Base-by-base conservation (phyloP, 2,329 filamentous ascomycete species). In the Diaporthe capsici region DNA sequence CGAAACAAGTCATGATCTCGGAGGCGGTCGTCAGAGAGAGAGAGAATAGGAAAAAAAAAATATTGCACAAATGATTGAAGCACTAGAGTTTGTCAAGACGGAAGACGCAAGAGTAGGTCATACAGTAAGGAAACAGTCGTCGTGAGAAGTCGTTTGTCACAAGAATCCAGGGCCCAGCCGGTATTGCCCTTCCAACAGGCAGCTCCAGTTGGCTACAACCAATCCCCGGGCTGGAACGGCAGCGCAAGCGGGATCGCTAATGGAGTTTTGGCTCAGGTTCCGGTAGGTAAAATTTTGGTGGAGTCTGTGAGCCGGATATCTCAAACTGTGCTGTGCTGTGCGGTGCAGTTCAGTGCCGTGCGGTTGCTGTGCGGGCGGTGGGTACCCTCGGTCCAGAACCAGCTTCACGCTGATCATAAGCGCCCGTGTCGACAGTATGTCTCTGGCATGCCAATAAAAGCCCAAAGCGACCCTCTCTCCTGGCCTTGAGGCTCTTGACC, bases 161-260 rank as follows among this genome's bases (percentile, higher is more conserved):
- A 76, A 58, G 72, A 76, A 65, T 58, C 75, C 61, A 76, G 68
- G 68, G 72, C 51, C 76, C 51, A 49, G 44, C 60, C 74, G 51
- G 60, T 67, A 76, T 77, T 76, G 76, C 76, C 76, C 67, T 74
- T 72, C 74, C 76, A 77, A 77, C 76, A 76, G 74, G 72, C 74
- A 77, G 76, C 76, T 72, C 74, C 74, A 74, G 76, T 61, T 53
- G 72, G 61, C 70, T 60, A 70, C 47, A 57, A 63, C 76, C 76
- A 77, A 77, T 77, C 76, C 76, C 70, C 55, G 75, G 75, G 72
- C 72, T 72, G 70, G 55, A 57, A 57, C n/a, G 75, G 47, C 70
- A 75, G 73, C 55, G 61, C 73, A 65, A 65, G 75, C 75, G 75
- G 72, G 75, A 76, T 76, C 73, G 75, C 68, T 75, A 70, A 71